Evolutionary conservation across 768 basidiomycete genomes (phyloP).

Genomic region (Lentinula boryana): DNA sequence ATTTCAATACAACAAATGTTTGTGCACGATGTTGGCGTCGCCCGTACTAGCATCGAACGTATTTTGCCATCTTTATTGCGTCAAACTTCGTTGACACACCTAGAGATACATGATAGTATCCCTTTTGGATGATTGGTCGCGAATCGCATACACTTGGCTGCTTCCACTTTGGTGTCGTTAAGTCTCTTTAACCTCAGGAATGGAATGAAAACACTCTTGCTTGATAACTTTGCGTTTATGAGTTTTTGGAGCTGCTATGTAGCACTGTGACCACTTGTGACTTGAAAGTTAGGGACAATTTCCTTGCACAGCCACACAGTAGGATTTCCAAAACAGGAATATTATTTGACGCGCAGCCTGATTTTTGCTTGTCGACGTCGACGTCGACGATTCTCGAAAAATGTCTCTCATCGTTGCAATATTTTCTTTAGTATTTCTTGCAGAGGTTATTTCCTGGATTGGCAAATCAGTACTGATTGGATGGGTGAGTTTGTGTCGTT

Average conservation of each 20-base stretch:
- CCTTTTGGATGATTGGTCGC: not conserved
- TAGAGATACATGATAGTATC: not conserved
- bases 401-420: conserved; percentile 84
- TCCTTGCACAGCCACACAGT: not conserved
- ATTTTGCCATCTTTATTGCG: not conserved
- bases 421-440: conserved; percentile 75
- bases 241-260: no score
- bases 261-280: no score
- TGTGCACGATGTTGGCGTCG: not conserved
- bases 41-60: not conserved
- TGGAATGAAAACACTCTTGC: no score
- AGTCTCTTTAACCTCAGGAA: no score
- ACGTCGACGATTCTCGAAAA: not conserved
- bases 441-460: conserved; percentile 84
- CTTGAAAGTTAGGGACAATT: not conserved
- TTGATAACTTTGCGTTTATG: no score
- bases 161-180: not conserved
- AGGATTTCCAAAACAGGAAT: not conserved
- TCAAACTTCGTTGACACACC: not conserved
- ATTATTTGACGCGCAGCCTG: not conserved
- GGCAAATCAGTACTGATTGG: conserved; percentile 82
- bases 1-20: not conserved
- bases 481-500: conserved; percentile 45
- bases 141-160: not conserved
- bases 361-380: not conserved